A percentile compares a stretch with the other conserved stretches of the same genome.
phyloP scores from a whole-genome alignment of 306 rosid genomes.

The Ormosia semicastrata region DNA sequence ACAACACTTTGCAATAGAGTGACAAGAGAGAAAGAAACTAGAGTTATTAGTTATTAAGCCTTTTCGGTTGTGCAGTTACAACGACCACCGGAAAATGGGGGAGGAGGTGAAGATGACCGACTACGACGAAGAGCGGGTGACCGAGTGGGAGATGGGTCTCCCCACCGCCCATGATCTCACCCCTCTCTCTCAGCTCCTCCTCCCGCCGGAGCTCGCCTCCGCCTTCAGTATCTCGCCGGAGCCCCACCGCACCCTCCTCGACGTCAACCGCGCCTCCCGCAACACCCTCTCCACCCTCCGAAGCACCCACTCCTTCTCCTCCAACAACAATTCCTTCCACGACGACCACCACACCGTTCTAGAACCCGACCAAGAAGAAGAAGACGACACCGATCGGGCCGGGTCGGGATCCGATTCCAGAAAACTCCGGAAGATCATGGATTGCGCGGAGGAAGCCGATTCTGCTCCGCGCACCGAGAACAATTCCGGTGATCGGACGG shows the following conservation, averaged over 20 bases:
- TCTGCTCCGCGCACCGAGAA: conserved; percentile 44
- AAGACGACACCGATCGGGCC: conserved; percentile 43
- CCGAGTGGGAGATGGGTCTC: conserved; percentile 80
- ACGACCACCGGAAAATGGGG: conserved; percentile 38
- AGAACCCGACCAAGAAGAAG: conserved; percentile 23
- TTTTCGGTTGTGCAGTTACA: no score
- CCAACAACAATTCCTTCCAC: conserved; percentile 8
- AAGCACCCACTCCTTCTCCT: conserved; percentile 49
- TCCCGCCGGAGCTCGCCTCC: conserved; percentile 74
- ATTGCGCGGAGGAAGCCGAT: conserved; percentile 59
- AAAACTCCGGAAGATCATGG: conserved; percentile 52
- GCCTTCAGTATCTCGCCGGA: conserved; percentile 86
- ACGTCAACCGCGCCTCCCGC: conserved; percentile 80
- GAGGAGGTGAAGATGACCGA: conserved; percentile 70
- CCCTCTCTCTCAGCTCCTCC: conserved; percentile 68
- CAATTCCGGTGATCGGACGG: conserved; percentile 45
- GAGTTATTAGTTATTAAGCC: no score
- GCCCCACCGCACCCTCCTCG: conserved; percentile 51
- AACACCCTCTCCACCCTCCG: conserved; percentile 68
- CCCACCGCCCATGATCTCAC: conserved; percentile 63
- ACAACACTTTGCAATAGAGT: no score
- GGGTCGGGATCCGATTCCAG: conserved; percentile 59
- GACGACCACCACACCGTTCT: not conserved
- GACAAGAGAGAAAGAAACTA: no score
- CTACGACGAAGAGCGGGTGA: conserved; percentile 56